These are phyloP conservation scores for Clarireedia sp. DNA, from an alignment of 2,329 filamentous ascomycete genomes.

Conservation along the genomic window DNA sequence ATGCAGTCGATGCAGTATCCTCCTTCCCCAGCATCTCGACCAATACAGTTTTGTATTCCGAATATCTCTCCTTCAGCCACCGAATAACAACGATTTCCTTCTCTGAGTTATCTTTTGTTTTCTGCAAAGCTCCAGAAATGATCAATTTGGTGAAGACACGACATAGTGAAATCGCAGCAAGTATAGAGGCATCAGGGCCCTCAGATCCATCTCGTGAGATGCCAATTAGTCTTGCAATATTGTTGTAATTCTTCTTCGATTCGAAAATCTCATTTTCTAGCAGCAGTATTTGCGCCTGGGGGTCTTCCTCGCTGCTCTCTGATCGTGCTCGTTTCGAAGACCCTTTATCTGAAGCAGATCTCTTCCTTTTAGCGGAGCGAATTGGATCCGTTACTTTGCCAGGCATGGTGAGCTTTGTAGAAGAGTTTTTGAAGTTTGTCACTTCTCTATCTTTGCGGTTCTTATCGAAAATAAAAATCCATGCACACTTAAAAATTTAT, in stretches of 20 bases:
- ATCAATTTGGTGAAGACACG: slow-evolving; percentile 78
- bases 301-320: slow-evolving; percentile 41
- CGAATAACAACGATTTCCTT: slow-evolving; percentile 66
- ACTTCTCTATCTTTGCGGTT: background rate
- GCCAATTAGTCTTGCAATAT: slow-evolving; percentile 66
- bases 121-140: slow-evolving; percentile 61
- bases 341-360: slow-evolving; percentile 40
- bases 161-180: slow-evolving; percentile 74
- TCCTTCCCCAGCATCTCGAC: slow-evolving; percentile 51
- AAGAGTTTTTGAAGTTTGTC: background rate
- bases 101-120: slow-evolving; percentile 57
- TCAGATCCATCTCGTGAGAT: slow-evolving; percentile 44
- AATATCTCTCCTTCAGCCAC: slow-evolving; percentile 71
- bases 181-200: slow-evolving; percentile 48
- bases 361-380: slow-evolving; percentile 37
- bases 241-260: slow-evolving; percentile 86
- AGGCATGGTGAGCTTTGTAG: slow-evolving; percentile 22
- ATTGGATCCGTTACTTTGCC: slow-evolving; percentile 11
- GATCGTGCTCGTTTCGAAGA: slow-evolving; percentile 37
- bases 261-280: slow-evolving; percentile 77
- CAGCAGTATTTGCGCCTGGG: slow-evolving; percentile 58
- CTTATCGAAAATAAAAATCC: slow-evolving; percentile 8
- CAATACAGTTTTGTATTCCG: slow-evolving; percentile 61
- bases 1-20: slow-evolving; percentile 59
- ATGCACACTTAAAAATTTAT: slow-evolving; percentile 4